Evolutionary conservation across 2,329 filamentous ascomycete genomes (phyloP).

Genomic region (Fusarium fracticaudum): DNA sequence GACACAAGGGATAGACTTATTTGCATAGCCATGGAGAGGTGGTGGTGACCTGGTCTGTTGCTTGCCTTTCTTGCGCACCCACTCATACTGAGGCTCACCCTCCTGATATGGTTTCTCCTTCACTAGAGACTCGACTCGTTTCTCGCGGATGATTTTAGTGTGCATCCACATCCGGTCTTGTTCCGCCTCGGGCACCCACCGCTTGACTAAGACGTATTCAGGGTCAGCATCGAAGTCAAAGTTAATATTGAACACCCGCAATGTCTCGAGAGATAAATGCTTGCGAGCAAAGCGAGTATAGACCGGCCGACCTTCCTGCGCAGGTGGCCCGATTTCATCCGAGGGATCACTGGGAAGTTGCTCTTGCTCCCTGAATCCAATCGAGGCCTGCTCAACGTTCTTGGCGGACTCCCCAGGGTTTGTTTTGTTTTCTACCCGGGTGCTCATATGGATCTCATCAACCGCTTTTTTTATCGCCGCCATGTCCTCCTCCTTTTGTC

Average conservation of each 20-base stretch:
- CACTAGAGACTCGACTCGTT: accelerated
- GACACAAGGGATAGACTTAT: too few relatives aligned
- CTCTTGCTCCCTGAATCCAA: accelerated
- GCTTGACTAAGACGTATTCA: neutral
- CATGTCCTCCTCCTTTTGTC: too few relatives aligned
- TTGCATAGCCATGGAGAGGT: too few relatives aligned
- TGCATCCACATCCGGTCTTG: neutral
- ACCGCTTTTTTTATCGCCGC: too few relatives aligned
- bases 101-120: accelerated
- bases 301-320: neutral
- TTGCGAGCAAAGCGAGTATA: neutral
- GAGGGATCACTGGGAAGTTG: accelerated
- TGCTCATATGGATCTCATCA: too few relatives aligned
- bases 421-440: accelerated
- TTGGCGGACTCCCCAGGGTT: too few relatives aligned
- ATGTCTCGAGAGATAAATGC: neutral
- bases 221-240: neutral
- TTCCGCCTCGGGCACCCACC: neutral
- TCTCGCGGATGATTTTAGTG: neutral
- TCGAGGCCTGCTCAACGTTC: neutral
- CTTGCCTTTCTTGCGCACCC: accelerated
- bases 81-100: neutral
- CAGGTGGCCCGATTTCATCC: accelerated
- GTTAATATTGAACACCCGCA: neutral
- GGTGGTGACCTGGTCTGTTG: accelerated